These are phyloP conservation scores for Dioszegia crocea DNA, from an alignment of 768 basidiomycete genomes.

Conservation along the genomic window DNA sequence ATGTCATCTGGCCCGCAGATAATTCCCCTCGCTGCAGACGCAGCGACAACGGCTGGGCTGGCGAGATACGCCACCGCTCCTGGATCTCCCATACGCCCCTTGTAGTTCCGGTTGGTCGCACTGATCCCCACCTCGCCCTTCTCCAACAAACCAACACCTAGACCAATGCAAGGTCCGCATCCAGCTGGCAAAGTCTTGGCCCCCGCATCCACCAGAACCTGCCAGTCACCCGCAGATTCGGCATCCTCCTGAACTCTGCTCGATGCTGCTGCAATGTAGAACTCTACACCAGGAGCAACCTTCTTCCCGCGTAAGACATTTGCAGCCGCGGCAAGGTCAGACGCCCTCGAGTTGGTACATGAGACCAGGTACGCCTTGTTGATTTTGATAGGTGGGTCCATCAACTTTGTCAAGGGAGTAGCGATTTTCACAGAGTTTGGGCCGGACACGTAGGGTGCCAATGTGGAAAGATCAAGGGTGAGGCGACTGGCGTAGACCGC, in stretches of 20 bases:
- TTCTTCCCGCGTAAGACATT: constrained; percentile 72
- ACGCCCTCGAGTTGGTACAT: constrained; percentile 94
- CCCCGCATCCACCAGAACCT: constrained; percentile 74
- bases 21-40: constrained; percentile 85
- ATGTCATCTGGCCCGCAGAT: constrained; percentile 77
- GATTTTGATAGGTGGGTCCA: constrained; percentile 68
- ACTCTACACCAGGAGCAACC: constrained; percentile 84
- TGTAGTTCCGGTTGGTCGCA: constrained; percentile 98
- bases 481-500: constrained; percentile 84
- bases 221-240: constrained; percentile 83
- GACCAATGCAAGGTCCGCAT: constrained; percentile 96
- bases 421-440: constrained; percentile 97
- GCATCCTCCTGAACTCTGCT: constrained; percentile 87
- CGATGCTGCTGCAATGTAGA: constrained; percentile 94
- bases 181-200: constrained; percentile 91
- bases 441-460: constrained; percentile 92
- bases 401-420: constrained; percentile 83
- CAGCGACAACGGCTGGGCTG: constrained; percentile 94
- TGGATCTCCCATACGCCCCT: constrained; percentile 96
- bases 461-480: constrained; percentile 82
- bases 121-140: constrained; percentile 95
- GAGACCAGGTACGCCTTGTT: constrained; percentile 98
- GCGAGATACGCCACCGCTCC: constrained; percentile 93
- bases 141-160: constrained; percentile 85
- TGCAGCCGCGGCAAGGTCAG: constrained; percentile 88